phyloP scores from a whole-genome alignment of 2,329 filamentous ascomycete genomes.

The Fusarium kyushuense region DNA sequence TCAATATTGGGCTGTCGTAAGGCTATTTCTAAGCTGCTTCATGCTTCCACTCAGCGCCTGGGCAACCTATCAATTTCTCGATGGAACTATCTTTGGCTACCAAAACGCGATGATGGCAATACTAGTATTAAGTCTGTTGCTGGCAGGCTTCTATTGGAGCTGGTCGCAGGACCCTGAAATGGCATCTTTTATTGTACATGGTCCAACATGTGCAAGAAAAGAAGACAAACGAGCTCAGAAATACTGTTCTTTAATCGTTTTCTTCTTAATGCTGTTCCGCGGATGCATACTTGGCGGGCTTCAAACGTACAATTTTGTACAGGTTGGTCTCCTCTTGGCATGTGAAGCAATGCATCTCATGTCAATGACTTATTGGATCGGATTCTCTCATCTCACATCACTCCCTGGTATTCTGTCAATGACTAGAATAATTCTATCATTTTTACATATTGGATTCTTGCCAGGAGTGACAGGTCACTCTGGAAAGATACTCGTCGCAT shows the following conservation, averaged over 20 bases:
- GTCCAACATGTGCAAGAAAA: too few species aligned
- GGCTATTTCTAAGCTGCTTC: slow-evolving; percentile 81
- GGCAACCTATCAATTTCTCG: slow-evolving; percentile 75
- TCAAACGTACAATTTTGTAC: slow-evolving; percentile 10
- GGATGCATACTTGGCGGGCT: slow-evolving; percentile 31
- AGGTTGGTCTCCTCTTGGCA: slow-evolving; percentile 21
- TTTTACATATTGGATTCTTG: slow-evolving; percentile 17
- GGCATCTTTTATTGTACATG: slow-evolving; percentile 10
- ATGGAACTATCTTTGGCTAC: slow-evolving; percentile 26
- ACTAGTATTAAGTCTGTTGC: slow-evolving; percentile 39
- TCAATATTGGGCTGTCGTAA: slow-evolving; percentile 63
- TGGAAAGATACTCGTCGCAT: slow-evolving; percentile 6
- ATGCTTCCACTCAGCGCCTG: slow-evolving; percentile 77
- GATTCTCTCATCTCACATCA: neutral
- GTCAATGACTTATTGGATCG: neutral
- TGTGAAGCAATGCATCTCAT: slow-evolving; percentile 27
- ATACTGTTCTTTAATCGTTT: slow-evolving; percentile 16
- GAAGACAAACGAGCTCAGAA: neutral
- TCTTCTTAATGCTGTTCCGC: slow-evolving; percentile 29
- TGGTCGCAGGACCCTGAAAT: slow-evolving; percentile 12
- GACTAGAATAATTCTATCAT: slow-evolving; percentile 8
- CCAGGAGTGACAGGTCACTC: slow-evolving; percentile 4
- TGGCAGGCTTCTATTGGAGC: slow-evolving; percentile 48
- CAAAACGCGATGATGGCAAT: slow-evolving; percentile 53
- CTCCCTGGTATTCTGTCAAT: neutral